These are phyloP conservation scores for Corymbia citriodora DNA, from an alignment of 441 rosid species.

Conservation along the genomic window DNA sequence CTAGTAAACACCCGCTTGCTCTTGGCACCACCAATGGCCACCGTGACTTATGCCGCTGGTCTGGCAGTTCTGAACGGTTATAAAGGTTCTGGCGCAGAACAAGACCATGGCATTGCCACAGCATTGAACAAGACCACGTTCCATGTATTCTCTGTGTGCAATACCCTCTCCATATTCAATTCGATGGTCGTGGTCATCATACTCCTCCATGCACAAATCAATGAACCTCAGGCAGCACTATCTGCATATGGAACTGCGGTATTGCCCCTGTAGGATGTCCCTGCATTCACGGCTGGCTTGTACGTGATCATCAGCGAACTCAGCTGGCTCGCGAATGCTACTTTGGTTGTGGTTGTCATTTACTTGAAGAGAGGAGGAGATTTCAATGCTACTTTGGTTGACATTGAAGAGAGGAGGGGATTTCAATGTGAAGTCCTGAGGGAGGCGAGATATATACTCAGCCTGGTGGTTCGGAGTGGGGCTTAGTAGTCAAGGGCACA, in stretches of 20 bases:
- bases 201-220: background rate
- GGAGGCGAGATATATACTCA: background rate
- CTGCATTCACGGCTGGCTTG: background rate
- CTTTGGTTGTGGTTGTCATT: background rate
- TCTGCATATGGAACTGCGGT: background rate
- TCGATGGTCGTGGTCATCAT: background rate
- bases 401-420: background rate
- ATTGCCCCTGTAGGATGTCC: background rate
- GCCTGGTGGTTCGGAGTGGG: background rate
- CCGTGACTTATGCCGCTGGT: background rate
- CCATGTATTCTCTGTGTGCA: background rate
- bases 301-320: background rate
- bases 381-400: no score
- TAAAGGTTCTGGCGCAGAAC: background rate
- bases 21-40: background rate
- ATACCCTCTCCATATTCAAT: background rate
- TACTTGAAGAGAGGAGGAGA: background rate
- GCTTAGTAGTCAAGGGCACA: background rate
- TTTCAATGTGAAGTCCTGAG: background rate
- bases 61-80: background rate
- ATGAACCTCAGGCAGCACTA: background rate
- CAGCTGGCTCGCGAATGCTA: accelerated
- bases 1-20: background rate
- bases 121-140: background rate
- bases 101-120: no score